These are phyloP conservation scores for Paxillus involutus DNA, from an alignment of 768 basidiomycete species.

Conservation along the genomic window DNA sequence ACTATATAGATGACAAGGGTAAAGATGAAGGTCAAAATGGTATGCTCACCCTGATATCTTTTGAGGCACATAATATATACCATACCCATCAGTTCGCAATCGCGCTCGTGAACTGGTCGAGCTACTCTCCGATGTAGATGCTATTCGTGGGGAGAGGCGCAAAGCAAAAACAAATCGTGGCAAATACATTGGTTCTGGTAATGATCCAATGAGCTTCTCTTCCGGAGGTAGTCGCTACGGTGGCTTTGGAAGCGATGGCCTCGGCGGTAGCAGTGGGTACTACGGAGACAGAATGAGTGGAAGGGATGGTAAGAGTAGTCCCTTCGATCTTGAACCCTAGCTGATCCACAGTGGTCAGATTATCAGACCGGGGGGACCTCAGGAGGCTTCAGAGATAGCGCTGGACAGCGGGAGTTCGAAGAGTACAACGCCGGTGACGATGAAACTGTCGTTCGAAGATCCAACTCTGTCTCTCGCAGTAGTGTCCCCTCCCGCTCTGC, in stretches of 20 bases:
- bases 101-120: slow-evolving; percentile 92
- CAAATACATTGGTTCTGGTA: slow-evolving; percentile 89
- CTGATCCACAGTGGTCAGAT: slow-evolving; percentile 27
- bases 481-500: slow-evolving; percentile 27
- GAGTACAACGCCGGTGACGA: slow-evolving; percentile 98
- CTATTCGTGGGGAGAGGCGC: slow-evolving; percentile 82
- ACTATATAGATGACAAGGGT: slow-evolving; percentile 97
- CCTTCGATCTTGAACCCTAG: not conserved
- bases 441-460: slow-evolving; percentile 49
- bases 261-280: slow-evolving; percentile 36
- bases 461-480: slow-evolving; percentile 37
- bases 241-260: slow-evolving; percentile 65
- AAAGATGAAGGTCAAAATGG: slow-evolving; percentile 99
- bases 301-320: slow-evolving; percentile 36
- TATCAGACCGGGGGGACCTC: slow-evolving; percentile 44
- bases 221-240: slow-evolving; percentile 62
- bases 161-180: slow-evolving; percentile 89
- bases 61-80: not conserved
- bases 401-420: slow-evolving; percentile 66
- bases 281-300: slow-evolving; percentile 44
- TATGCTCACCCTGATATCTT: slow-evolving; percentile 31
- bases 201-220: slow-evolving; percentile 70
- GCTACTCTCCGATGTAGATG: slow-evolving; percentile 86
- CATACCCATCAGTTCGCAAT: slow-evolving; percentile 73
- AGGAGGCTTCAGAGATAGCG: slow-evolving; percentile 60